phyloP scores from a whole-genome alignment of 768 basidiomycete genomes.

The Ephemerocybe angulata region DNA sequence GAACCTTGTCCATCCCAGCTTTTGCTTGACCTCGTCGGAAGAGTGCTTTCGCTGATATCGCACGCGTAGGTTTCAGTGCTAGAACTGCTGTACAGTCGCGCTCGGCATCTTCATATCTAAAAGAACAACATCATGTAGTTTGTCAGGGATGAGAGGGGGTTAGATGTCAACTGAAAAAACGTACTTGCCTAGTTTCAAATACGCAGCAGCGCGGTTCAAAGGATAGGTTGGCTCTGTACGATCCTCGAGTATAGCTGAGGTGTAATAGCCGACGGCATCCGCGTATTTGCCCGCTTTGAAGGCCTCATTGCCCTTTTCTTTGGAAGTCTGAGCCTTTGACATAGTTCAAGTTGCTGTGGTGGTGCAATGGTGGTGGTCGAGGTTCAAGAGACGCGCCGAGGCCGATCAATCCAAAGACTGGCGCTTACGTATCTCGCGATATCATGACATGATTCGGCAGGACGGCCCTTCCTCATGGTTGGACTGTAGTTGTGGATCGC shows the following conservation, averaged over 20 bases:
- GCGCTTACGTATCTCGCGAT: too few relatives aligned
- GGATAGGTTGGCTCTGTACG: constrained; percentile 69
- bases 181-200: constrained; percentile 93
- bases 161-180: constrained; percentile 33
- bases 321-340: neutral
- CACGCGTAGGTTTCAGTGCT: constrained; percentile 50
- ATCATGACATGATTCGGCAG: too few relatives aligned
- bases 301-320: constrained; percentile 72
- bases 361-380: neutral
- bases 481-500: too few relatives aligned
- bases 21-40: constrained; percentile 79
- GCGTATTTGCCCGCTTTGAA: constrained; percentile 82
- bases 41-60: constrained; percentile 80
- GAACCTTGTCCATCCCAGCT: constrained; percentile 46
- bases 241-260: constrained; percentile 73
- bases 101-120: constrained; percentile 75
- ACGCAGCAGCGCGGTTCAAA: constrained; percentile 87
- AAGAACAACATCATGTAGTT: neutral
- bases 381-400: neutral
- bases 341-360: neutral
- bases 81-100: constrained; percentile 74
- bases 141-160: neutral
- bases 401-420: neutral
- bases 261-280: constrained; percentile 82
- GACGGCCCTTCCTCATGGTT: too few relatives aligned